Conservation (phyloP, 805 yeast species). For the Metschnikowia lachancei region DNA sequence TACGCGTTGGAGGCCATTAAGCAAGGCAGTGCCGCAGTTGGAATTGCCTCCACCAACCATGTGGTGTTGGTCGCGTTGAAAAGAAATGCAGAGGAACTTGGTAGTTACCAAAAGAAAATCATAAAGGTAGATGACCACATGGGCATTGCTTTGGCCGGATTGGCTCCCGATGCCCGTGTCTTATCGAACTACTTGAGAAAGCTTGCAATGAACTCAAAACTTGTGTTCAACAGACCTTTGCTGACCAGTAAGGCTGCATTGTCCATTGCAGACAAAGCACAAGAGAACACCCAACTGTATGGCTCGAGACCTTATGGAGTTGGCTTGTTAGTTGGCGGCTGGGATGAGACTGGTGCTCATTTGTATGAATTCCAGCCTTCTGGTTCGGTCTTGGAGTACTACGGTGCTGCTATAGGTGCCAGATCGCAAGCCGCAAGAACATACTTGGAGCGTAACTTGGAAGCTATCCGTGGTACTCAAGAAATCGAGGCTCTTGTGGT, state of each 20-base stretch:
- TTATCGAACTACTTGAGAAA: conserved; percentile 84
- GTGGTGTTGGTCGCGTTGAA: conserved; percentile 93
- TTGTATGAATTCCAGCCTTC: conserved; percentile 93
- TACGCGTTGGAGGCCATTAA: conserved; percentile 88
- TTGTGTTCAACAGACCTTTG: conserved; percentile 83
- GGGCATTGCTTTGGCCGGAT: conserved; percentile 94
- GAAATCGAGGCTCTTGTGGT: conserved; percentile 72
- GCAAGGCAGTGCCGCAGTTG: conserved; percentile 97
- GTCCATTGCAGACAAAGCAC: conserved; percentile 94
- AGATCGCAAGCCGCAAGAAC: conserved; percentile 98
- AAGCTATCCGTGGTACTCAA: conserved; percentile 56
- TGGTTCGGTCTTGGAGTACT: conserved; percentile 87
- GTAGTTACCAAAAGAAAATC: conserved; percentile 93
- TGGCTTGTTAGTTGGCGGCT: conserved; percentile 85
- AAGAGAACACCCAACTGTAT: conserved; percentile 90
- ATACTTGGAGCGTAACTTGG: conserved; percentile 82
- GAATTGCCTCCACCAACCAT: conserved; percentile 78
- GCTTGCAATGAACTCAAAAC: conserved; percentile 82
- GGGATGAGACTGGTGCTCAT: conserved; percentile 93
- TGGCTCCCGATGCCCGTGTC: conserved; percentile 97
- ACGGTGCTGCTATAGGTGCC: conserved; percentile 96
- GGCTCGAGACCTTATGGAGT: conserved; percentile 99
- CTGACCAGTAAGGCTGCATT: conserved; percentile 80
- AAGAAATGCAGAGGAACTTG: conserved; percentile 94
- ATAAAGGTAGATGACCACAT: conserved; percentile 89